Conservation (phyloP, 192 early-diverging fungal species). For the Piromyces sp. region DNA sequence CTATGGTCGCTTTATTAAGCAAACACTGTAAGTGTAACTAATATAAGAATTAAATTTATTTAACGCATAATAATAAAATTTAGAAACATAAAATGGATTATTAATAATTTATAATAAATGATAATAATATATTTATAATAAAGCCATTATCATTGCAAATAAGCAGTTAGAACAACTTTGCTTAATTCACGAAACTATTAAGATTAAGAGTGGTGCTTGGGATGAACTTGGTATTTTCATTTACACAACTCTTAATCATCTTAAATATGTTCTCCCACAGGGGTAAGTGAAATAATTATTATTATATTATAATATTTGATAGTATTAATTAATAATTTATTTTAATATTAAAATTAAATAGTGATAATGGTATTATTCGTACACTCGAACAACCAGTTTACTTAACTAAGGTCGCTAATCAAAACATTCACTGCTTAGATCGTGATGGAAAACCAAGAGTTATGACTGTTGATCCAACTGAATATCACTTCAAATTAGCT, state of each 20-base stretch:
- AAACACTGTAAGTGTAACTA: constrained; percentile 63
- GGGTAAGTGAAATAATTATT: constrained; percentile 49
- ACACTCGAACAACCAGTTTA: constrained; percentile 94
- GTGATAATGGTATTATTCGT: constrained; percentile 89
- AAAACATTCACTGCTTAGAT: constrained; percentile 71
- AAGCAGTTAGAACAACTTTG: constrained; percentile 74
- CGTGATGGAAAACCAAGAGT: constrained; percentile 75
- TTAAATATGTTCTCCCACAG: constrained; percentile 89
- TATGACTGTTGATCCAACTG: constrained; percentile 89
- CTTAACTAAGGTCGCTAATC: constrained; percentile 67
- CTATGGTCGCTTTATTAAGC: constrained; percentile 73
- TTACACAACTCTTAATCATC: constrained; percentile 94
- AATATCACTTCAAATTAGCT: constrained; percentile 94
- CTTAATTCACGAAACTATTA: constrained; percentile 89
- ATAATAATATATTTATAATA: not conserved
- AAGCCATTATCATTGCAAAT: constrained; percentile 72
- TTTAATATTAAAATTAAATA: constrained; percentile 8
- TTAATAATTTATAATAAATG: not conserved
- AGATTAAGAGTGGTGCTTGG: constrained; percentile 95
- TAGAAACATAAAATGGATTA: too few relatives aligned
- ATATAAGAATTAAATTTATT: too few relatives aligned
- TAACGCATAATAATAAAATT: too few relatives aligned
- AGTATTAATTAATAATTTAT: too few relatives aligned
- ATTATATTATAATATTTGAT: too few relatives aligned
- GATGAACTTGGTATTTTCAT: constrained; percentile 79